Conservation (phyloP, 208 protist genomes). For the Leishmania gerbilli region DNA sequence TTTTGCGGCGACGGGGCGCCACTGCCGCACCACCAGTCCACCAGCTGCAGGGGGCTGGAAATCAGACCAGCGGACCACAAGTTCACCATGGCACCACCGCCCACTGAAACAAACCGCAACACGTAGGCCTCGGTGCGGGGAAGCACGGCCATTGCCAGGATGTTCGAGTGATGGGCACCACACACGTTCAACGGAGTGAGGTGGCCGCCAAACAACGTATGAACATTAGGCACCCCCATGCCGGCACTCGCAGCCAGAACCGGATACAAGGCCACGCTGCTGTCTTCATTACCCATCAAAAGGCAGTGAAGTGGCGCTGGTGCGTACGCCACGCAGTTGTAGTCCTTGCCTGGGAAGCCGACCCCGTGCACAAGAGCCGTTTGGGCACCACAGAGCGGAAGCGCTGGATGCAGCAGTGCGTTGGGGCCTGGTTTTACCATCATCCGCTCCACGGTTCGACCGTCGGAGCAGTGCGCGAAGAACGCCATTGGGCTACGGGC, state of each 20-base stretch:
- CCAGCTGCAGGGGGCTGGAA: conserved; percentile 12
- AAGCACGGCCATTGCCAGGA: conserved; percentile 53
- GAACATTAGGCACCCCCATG: not conserved
- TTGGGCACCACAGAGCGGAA: not conserved
- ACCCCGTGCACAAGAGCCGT: conserved; percentile 40
- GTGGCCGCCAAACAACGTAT: conserved; percentile 17
- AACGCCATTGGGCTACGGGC: conserved; percentile 7
- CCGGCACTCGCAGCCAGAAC: not conserved
- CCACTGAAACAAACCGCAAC: conserved; percentile 62
- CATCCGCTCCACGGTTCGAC: conserved; percentile 18
- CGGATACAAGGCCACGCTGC: conserved; percentile 41
- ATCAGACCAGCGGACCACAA: conserved; percentile 14
- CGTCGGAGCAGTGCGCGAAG: conserved; percentile 75
- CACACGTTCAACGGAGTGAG: conserved; percentile 32
- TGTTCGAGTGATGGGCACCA: conserved; percentile 80
- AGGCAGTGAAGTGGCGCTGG: conserved; percentile 31
- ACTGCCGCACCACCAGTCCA: conserved; percentile 32
- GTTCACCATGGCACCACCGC: conserved; percentile 37
- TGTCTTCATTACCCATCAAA: conserved; percentile 73
- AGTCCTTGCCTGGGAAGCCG: conserved; percentile 64
- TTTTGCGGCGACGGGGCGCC: not conserved
- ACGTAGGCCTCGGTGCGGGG: not conserved
- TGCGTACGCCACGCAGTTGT: conserved; percentile 54
- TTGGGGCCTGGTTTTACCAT: not conserved
- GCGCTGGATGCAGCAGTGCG: not conserved